A percentile compares a stretch with the other conserved stretches of the same genome.
These are phyloP conservation scores for Lomentospora prolificans DNA, from an alignment of 2,329 filamentous ascomycete genomes.

Conservation along the genomic window DNA sequence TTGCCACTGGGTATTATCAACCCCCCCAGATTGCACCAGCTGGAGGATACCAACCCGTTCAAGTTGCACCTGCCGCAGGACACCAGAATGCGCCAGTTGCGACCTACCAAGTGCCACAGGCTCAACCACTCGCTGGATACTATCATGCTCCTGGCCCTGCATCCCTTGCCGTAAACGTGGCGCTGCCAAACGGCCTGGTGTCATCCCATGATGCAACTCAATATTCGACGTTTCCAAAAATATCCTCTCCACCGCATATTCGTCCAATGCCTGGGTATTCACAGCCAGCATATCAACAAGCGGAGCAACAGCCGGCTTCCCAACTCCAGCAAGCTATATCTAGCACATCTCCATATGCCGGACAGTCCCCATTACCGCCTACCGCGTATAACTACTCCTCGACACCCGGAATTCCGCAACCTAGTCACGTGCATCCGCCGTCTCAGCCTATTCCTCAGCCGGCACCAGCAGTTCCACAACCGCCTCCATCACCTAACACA, in stretches of 20 bases:
- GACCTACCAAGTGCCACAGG: neutral
- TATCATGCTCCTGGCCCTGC: neutral
- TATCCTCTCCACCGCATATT: neutral
- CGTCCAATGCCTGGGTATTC: neutral
- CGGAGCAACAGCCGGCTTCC: neutral
- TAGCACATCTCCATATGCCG: neutral
- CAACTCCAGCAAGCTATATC: neutral
- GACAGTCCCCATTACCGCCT: neutral
- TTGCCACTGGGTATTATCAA: neutral
- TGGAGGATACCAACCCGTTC: neutral
- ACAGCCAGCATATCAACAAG: neutral
- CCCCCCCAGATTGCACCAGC: neutral
- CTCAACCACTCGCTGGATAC: neutral
- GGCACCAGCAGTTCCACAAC: neutral
- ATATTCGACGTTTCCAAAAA: neutral
- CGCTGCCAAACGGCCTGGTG: neutral
- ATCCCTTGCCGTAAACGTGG: neutral
- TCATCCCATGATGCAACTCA: neutral
- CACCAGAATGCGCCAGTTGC: neutral
- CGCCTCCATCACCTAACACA: neutral
- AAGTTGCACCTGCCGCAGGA: neutral
- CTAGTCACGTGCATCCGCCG: neutral
- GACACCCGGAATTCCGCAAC: neutral
- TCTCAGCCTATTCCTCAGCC: neutral
- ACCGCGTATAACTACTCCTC: neutral